Percentiles rank a stretch among this genome's conserved stretches.
These are phyloP conservation scores for Sarocladium brachiariae DNA, from an alignment of 2,329 filamentous ascomycete genomes.

Conservation along the genomic window DNA sequence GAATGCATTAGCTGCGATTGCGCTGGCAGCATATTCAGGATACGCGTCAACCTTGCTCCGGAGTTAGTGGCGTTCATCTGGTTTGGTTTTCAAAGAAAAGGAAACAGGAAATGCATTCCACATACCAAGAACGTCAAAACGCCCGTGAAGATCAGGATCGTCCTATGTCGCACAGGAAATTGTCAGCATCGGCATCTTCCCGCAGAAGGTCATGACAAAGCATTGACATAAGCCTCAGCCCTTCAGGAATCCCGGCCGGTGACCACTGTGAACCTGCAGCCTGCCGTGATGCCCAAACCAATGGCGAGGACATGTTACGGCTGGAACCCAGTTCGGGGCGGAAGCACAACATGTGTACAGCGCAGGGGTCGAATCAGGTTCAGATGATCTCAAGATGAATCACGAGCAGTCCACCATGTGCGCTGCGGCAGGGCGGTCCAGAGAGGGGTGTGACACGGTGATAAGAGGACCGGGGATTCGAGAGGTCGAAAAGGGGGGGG, in stretches of 20 bases:
- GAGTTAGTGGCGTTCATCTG: too few relatives aligned
- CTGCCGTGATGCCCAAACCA: neutral
- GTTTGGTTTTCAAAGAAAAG: too few relatives aligned
- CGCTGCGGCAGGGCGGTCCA: neutral
- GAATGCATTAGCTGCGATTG: slow-evolving; percentile 79
- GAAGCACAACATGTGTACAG: neutral
- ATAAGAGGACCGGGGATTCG: too few relatives aligned
- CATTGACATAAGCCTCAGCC: slow-evolving; percentile 20
- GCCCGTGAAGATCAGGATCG: slow-evolving; percentile 71
- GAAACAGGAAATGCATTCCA: too few relatives aligned
- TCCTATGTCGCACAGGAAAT: slow-evolving; percentile 39
- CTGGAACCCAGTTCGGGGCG: neutral
- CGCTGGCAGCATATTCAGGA: slow-evolving; percentile 66
- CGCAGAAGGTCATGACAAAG: slow-evolving; percentile 23
- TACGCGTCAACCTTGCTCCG: slow-evolving; percentile 60
- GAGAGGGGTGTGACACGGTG: too few relatives aligned
- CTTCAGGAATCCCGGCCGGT: neutral
- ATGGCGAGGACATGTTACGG: neutral
- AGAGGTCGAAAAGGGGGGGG: neutral
- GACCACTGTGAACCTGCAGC: neutral
- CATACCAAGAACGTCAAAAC: slow-evolving; percentile 82
- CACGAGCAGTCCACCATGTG: neutral
- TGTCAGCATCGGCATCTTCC: neutral
- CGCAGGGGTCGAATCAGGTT: slow-evolving; percentile 1
- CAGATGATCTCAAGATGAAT: slow-evolving; percentile 7